Evolutionary conservation across 495 filamentous ascomycete species (phyloP).

Genomic region (Extremus antarcticus): DNA sequence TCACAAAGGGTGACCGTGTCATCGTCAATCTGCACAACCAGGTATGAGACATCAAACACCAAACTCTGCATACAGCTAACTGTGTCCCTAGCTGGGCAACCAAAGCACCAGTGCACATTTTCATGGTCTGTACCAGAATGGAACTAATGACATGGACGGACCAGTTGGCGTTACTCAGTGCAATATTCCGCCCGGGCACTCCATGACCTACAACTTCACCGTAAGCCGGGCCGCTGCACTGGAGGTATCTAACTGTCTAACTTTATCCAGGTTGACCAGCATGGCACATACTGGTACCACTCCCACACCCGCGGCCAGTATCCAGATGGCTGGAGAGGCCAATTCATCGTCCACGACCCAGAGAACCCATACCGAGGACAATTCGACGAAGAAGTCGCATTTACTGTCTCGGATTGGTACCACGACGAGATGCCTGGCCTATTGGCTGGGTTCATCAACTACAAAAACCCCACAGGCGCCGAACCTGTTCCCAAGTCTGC

Average conservation of each 20-base stretch:
- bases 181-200: constrained; percentile 48
- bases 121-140: constrained; percentile 67
- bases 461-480: constrained; percentile 42
- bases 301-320: constrained; percentile 59
- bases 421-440: constrained; percentile 39
- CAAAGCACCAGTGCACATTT: constrained; percentile 64
- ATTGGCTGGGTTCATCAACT: constrained; percentile 35
- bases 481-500: constrained; percentile 45
- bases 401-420: constrained; percentile 57
- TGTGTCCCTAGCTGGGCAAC: constrained; percentile 43
- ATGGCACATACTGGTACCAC: constrained; percentile 78
- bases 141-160: constrained; percentile 65
- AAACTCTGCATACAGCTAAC: background rate
- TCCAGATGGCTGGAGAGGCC: constrained; percentile 63
- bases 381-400: constrained; percentile 55
- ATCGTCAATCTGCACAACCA: constrained; percentile 63
- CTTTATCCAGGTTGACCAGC: constrained; percentile 44
- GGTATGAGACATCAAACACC: background rate
- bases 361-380: constrained; percentile 45
- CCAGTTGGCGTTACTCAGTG: constrained; percentile 60
- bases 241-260: background rate
- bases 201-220: constrained; percentile 67
- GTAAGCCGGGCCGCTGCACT: constrained; percentile 31
- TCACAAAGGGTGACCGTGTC: constrained; percentile 58
- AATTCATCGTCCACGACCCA: constrained; percentile 61